Evolutionary conservation across 495 filamentous ascomycete species (phyloP).

Genomic region (Opeltia flavorubescens): DNA sequence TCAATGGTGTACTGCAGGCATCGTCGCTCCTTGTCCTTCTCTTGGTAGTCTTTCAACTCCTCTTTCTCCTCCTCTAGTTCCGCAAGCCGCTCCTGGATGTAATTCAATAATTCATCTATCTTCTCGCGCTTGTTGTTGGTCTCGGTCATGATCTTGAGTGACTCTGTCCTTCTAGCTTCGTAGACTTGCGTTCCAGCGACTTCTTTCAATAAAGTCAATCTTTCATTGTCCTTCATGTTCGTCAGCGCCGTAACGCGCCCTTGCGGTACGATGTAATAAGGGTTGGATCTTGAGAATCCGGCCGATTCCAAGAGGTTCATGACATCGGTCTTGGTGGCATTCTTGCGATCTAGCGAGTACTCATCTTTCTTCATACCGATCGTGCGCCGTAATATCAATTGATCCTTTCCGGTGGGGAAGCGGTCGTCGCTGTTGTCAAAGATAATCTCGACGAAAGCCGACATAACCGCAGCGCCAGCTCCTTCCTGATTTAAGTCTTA

Average conservation of each 20-base stretch:
- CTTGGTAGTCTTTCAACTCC: conserved; percentile 80
- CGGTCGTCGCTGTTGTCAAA: conserved; percentile 97
- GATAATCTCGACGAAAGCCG: conserved; percentile 95
- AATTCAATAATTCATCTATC: conserved; percentile 82
- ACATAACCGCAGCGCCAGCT: conserved; percentile 95
- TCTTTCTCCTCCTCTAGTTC: conserved; percentile 97
- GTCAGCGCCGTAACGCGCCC: conserved; percentile 90
- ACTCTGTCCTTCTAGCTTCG: conserved; percentile 77
- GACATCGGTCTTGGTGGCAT: conserved; percentile 86
- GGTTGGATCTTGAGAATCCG: conserved; percentile 92
- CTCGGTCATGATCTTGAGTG: conserved; percentile 91
- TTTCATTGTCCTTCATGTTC: conserved; percentile 93
- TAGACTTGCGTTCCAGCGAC: conserved; percentile 96
- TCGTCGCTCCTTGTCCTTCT: conserved; percentile 84
- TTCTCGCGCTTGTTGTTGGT: conserved; percentile 88
- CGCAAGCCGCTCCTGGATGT: conserved; percentile 74
- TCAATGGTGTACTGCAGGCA: conserved; percentile 93
- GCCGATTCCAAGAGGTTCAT: conserved; percentile 92
- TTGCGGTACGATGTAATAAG: conserved; percentile 98
- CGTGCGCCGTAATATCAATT: conserved; percentile 79
- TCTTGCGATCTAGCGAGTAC: conserved; percentile 92
- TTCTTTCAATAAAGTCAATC: conserved; percentile 83
- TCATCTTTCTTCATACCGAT: conserved; percentile 98
- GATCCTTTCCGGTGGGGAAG: conserved; percentile 85
- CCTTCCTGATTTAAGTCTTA: conserved; percentile 47